Evolutionary conservation across 805 yeast species (phyloP), one percentile per base, ranked within the genome.

Genomic region (Pichia cabralensis): DNA sequence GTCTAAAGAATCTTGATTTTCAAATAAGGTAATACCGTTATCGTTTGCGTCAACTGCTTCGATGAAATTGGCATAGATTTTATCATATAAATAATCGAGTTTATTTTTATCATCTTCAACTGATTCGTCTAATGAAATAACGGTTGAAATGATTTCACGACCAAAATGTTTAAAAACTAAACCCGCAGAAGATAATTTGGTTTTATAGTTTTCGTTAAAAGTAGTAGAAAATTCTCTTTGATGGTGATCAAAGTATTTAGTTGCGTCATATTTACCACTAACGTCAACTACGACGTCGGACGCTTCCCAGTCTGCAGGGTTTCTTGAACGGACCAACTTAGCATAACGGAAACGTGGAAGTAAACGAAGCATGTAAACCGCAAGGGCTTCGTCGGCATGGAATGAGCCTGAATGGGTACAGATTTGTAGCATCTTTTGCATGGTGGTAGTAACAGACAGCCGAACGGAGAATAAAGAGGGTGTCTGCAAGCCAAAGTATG

Each of bases 331-430:
- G 15, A 83, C 72, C 15, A 92, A 65, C 34, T 65, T 67, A 15
- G 95, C 77, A 39, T 74, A 65, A 30, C 69, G 52, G 57, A 59
- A 92, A 54, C 69, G 66, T 8, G 95, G 92, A 30, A 89, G 61
- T 14, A 74, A 62, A 45, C 71, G 74, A 37, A 92, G 63, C 80
- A 92, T 76, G 56, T 69, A 88, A 3, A 89, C 95, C 2, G 97
- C 98, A 33, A 92, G 68, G 9, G 95, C 77, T 58, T 92, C 98
- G 57, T 92, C 98, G 9, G 97, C 97, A 54, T 92, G 98, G 67
- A 92, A 92, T 0, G 86, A 71, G 7, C 98, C 98, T 31, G 88
- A 80, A 50, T 82, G 94, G 10, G 95, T 88, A 52, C 95, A 89
- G 38, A 88, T 82, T 50, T 73, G 75, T 40, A 75, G 30, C 9